A percentile compares a stretch with the other conserved stretches of the same genome.
Conservation (phyloP, 2,329 filamentous ascomycete genomes). For the Lecanosticta acicola region DNA sequence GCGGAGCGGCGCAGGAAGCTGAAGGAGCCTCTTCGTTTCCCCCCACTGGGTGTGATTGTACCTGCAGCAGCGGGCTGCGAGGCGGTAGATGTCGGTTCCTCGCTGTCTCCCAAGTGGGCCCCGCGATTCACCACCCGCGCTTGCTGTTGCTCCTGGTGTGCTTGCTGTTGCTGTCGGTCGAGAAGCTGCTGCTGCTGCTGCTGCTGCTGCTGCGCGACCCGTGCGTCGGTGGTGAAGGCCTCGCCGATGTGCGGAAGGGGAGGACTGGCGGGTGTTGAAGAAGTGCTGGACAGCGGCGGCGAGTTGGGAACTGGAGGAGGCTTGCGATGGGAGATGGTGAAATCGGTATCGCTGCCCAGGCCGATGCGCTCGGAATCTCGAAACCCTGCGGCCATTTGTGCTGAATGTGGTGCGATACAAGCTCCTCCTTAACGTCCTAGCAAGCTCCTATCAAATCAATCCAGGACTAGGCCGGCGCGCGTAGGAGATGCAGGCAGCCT, state of each 20-base stretch:
- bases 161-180: not conserved
- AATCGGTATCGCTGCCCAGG: conserved; percentile 20
- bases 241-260: not conserved
- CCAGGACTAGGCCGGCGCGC: not conserved
- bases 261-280: conserved; percentile 1
- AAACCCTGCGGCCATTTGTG: conserved; percentile 17
- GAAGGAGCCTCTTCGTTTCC: conserved; percentile 5
- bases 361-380: conserved; percentile 9
- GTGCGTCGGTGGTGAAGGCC: conserved; percentile 4
- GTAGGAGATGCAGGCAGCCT: not conserved
- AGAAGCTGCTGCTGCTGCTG: not conserved
- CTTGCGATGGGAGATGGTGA: conserved; percentile 18
- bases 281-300: conserved; percentile 1
- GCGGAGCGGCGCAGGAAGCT: conserved; percentile 1
- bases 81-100: not conserved
- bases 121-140: not conserved
- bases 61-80: too few species aligned
- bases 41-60: not conserved
- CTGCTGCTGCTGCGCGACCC: conserved; percentile 1
- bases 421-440: not conserved
- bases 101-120: not conserved
- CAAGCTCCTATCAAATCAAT: not conserved
- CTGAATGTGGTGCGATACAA: not conserved
- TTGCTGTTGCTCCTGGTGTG: not conserved
- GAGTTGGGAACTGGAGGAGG: conserved; percentile 13